Base-by-base conservation (phyloP, 371 early-diverging fungal genomes). In the Rhizopus microsporus region DNA sequence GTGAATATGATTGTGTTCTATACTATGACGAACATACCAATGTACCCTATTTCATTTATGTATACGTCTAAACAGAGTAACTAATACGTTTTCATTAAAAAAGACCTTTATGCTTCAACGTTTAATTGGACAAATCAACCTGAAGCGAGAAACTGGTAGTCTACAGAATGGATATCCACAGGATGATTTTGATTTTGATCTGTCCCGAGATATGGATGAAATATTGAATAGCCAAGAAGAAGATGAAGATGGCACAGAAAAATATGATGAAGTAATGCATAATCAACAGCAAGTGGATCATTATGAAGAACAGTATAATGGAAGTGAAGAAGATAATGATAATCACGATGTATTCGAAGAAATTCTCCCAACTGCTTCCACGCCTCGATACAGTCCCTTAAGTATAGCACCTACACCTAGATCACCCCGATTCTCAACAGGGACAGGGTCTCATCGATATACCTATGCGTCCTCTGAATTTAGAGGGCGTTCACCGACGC, bases 171-270 rank as follows among this genome's bases (percentile, higher is more conserved):
- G 23, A 23, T 23, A 23, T 23, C 23, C 23, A 15, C 44, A 43
- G 44, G 44, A 43, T 16, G 44, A 43, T n/a, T 43, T 43, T n/a
- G 44, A 43, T 43, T 43, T 12, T n/a, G 44, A 43, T 43, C 44
- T 43, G 16, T 43, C 44, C 7, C 4, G 13, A 15, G 44, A 43
- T 43, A 43, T 43, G 44, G 44, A 43, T 17, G 44, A 43, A 43
- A 43, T 13, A 15, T 17, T 15, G 16, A 43, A 43, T 13, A 43
- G 17, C 6, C 15, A 15, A 17, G n/a, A 13, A 7, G 44, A 43
- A 43, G 43, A 43, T 7, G 44, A 43, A 7, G 44, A 43, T 43
- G 44, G 16, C 0, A 16, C 10, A 7, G 44, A 43, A 0, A 16
- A 43, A 0, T 10, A 43, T 7, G 44, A 43, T 2, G 44, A 43